These are phyloP conservation scores for Coelastrella sp. DNA, from an alignment of 139 green algal genomes.

Conservation along the genomic window DNA sequence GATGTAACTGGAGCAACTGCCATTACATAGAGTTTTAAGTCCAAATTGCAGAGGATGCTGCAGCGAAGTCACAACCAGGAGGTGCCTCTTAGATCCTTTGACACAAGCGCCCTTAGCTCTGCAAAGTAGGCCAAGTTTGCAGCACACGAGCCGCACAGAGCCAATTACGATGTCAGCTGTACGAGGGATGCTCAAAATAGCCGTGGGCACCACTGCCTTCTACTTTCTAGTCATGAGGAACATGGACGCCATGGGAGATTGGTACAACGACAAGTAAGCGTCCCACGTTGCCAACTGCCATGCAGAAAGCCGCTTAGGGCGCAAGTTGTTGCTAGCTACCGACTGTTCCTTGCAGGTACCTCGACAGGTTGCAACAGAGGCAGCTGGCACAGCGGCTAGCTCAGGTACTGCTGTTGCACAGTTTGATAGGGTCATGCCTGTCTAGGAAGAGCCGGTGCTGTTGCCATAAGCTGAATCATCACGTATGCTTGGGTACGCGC, in stretches of 20 bases:
- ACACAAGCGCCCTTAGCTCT: no score
- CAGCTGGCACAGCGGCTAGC: constrained; percentile 5
- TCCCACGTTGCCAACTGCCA: not conserved
- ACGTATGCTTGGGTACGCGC: no score
- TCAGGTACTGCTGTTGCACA: not conserved
- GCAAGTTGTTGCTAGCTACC: not conserved
- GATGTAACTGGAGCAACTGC: no score
- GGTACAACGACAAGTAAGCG: constrained; percentile 34
- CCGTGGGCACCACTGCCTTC: not conserved
- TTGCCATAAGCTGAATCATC: no score
- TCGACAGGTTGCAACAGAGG: constrained; percentile 13
- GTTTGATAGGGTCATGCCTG: no score
- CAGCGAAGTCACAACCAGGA: no score
- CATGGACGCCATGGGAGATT: not conserved
- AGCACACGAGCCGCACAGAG: not conserved
- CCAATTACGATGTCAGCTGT: not conserved
- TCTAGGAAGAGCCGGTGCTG: no score
- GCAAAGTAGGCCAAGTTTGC: not conserved
- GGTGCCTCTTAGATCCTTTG: not conserved
- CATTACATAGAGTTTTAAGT: no score
- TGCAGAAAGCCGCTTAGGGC: no score
- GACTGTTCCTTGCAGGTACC: constrained; percentile 13
- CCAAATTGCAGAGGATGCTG: no score
- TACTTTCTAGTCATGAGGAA: constrained; percentile 31
- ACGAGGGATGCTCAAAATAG: not conserved